These are phyloP conservation scores for Ambispora gerdemannii DNA, from an alignment of 192 early-diverging fungal genomes.

Conservation along the genomic window DNA sequence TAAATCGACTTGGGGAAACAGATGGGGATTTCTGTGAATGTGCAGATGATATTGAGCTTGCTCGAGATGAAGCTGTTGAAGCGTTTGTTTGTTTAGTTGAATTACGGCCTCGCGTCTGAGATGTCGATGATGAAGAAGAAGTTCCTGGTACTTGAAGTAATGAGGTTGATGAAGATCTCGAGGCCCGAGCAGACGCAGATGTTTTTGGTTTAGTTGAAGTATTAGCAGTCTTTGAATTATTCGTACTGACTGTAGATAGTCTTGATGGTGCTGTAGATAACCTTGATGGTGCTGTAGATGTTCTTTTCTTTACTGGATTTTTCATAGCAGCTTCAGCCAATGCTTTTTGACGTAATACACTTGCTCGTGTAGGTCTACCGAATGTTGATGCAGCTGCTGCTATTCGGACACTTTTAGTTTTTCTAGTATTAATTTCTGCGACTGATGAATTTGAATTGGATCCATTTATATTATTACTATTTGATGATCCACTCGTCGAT, in stretches of 20 bases:
- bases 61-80: conserved; percentile 18
- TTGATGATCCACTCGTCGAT: not conserved
- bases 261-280: not conserved
- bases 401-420: conserved; percentile 20
- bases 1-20: conserved; percentile 19
- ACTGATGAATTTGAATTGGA: not conserved
- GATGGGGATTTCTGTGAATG: conserved; percentile 20
- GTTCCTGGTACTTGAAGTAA: conserved; percentile 2
- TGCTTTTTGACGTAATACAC: conserved; percentile 31
- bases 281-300: not conserved
- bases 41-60: conserved; percentile 19
- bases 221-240: not conserved
- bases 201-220: not conserved
- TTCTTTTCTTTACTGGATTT: conserved; percentile 23
- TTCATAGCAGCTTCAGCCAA: conserved; percentile 21
- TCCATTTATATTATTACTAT: not conserved
- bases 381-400: conserved; percentile 1
- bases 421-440: not conserved
- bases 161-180: not conserved
- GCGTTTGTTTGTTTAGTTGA: conserved; percentile 11
- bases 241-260: not conserved
- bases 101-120: conserved; percentile 12
- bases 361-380: conserved; percentile 26
- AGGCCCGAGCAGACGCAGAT: not conserved
- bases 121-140: too few species aligned